Evolutionary conservation across 257 asterid species (phyloP).

Genomic region (Solanum microdontum): DNA sequence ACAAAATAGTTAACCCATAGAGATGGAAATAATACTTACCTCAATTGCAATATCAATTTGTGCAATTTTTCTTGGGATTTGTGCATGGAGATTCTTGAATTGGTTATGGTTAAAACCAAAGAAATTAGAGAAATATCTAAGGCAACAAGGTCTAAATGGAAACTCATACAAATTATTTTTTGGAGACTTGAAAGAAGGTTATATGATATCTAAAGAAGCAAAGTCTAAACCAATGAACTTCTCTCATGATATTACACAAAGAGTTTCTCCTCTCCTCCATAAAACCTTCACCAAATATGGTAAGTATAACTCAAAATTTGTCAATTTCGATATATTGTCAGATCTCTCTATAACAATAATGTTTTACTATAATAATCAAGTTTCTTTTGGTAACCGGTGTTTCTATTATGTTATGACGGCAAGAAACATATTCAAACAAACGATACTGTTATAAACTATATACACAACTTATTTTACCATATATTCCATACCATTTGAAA

Average conservation of each 20-base stretch:
- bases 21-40: not conserved
- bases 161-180: conserved; percentile 9
- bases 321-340: not conserved
- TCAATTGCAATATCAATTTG: not conserved
- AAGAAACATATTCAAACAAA: too few species aligned
- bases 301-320: not conserved
- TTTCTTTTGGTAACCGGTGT: not conserved
- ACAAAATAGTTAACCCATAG: not conserved
- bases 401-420: not conserved
- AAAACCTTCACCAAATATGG: conserved; percentile 9
- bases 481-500: too few species aligned
- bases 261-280: conserved; percentile 8
- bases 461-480: too few species aligned
- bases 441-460: too few species aligned
- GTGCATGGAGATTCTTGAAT: conserved; percentile 12
- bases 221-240: conserved; percentile 10
- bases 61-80: not conserved
- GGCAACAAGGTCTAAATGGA: conserved; percentile 11
- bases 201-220: conserved; percentile 3
- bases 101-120: conserved; percentile 17
- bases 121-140: conserved; percentile 16
- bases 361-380: not conserved
- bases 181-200: conserved; percentile 17
- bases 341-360: not conserved
- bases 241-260: conserved; percentile 6